Evolutionary conservation across 352 stramenopile species (phyloP).

Genomic region (Globisporangium viniferum): DNA sequence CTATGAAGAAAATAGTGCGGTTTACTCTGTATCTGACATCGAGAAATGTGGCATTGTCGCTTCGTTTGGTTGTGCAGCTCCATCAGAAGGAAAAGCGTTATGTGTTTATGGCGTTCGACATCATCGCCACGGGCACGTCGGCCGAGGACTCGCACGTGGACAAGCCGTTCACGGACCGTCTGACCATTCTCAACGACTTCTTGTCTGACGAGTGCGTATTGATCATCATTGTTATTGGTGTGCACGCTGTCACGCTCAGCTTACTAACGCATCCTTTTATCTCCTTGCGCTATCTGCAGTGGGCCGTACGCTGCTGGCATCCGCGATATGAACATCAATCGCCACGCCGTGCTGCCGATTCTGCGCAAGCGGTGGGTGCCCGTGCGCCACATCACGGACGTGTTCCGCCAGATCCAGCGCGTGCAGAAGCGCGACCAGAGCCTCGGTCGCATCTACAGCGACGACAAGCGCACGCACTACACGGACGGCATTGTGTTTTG

Average conservation of each 20-base stretch:
- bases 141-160: constrained; percentile 73
- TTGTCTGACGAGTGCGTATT: constrained; percentile 74
- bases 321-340: constrained; percentile 60
- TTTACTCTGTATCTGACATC: neutral
- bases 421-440: constrained; percentile 77
- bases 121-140: constrained; percentile 76
- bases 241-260: neutral
- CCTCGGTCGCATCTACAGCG: constrained; percentile 72
- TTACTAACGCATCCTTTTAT: neutral
- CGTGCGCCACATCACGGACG: constrained; percentile 74
- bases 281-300: constrained; percentile 24
- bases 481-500: constrained; percentile 91
- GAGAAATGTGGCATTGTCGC: neutral
- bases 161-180: constrained; percentile 76
- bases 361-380: constrained; percentile 84
- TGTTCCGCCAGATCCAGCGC: constrained; percentile 81
- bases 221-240: neutral
- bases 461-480: constrained; percentile 84
- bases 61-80: constrained; percentile 40
- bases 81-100: constrained; percentile 79
- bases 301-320: constrained; percentile 67
- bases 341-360: constrained; percentile 66
- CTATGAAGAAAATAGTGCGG: neutral
- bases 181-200: constrained; percentile 81
- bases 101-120: constrained; percentile 91